Conservation (phyloP, 78 protist species). For the Planoprotostelium fungivorum region DNA sequence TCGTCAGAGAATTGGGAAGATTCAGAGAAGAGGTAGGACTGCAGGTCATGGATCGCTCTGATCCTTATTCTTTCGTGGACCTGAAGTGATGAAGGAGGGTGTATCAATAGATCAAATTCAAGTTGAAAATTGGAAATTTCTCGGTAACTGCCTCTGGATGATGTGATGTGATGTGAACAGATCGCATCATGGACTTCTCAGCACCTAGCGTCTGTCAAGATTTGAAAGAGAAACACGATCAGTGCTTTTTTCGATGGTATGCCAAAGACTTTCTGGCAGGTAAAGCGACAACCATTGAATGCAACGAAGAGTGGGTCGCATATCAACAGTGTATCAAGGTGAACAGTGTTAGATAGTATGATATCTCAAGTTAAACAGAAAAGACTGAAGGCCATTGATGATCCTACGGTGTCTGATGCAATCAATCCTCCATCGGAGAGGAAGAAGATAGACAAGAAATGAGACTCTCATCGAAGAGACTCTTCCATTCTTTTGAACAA, state of each 20-base stretch:
- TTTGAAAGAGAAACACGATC: conserved; percentile 52
- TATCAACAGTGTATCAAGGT: conserved; percentile 60
- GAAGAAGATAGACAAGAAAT: not conserved
- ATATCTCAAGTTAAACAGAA: not conserved
- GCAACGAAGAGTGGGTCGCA: conserved; percentile 58
- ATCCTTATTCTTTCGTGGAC: too few species aligned
- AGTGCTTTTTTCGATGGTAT: conserved; percentile 57
- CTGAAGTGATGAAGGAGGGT: too few species aligned
- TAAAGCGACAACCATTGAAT: conserved; percentile 8
- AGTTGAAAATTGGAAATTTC: too few species aligned
- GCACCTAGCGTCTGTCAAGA: conserved; percentile 46
- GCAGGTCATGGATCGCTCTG: too few species aligned
- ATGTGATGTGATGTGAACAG: too few species aligned
- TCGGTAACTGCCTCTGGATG: too few species aligned
- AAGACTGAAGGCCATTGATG: not conserved
- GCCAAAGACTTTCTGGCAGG: conserved; percentile 40
- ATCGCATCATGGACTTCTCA: too few species aligned
- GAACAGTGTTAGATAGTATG: not conserved
- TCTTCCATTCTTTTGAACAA: too few species aligned
- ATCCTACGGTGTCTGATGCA: not conserved
- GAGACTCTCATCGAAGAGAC: not conserved
- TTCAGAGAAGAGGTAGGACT: too few species aligned
- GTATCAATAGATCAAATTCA: too few species aligned
- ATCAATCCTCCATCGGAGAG: not conserved
- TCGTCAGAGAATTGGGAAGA: too few species aligned